Percentiles rank a stretch among this genome's conserved stretches.
Evolutionary conservation across 306 rosid genomes (phyloP).

Genomic region (Lathyrus oleraceus): DNA sequence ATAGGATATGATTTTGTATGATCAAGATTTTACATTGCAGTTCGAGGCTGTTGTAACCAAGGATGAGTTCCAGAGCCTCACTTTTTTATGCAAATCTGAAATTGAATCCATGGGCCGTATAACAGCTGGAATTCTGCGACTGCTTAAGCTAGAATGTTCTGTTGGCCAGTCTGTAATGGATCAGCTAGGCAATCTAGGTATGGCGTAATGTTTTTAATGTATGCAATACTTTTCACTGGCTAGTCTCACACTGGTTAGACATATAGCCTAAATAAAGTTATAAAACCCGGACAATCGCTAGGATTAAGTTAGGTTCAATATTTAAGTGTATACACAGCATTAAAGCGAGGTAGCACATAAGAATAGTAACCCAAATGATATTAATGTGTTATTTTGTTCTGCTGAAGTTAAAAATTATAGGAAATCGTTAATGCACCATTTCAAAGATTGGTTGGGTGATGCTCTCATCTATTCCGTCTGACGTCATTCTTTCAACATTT

Average conservation of each 20-base stretch:
- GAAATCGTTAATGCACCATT: background rate
- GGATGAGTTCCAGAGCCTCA: constrained; percentile 82
- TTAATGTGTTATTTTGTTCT: background rate
- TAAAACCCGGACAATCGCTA: background rate
- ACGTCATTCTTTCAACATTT: background rate
- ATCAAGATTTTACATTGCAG: constrained; percentile 47
- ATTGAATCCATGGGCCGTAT: constrained; percentile 91
- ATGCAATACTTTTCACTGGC: background rate
- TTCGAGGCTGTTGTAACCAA: constrained; percentile 77
- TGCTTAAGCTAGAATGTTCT: constrained; percentile 85
- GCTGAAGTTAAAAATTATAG: background rate
- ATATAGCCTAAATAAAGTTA: background rate
- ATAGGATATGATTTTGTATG: constrained; percentile 27
- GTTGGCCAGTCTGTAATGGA: constrained; percentile 79
- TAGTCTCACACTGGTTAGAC: background rate
- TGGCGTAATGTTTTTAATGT: constrained; percentile 21
- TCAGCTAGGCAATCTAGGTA: constrained; percentile 88
- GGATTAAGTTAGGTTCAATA: background rate
- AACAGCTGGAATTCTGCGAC: constrained; percentile 72
- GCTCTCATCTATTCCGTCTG: background rate
- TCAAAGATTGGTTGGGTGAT: constrained; percentile 19
- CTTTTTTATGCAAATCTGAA: constrained; percentile 82
- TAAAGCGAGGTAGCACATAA: background rate
- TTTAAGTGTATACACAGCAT: background rate
- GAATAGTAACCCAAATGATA: background rate